Percentiles rank a stretch among this genome's conserved stretches.
phyloP scores from a whole-genome alignment of 495 filamentous ascomycete species.

The Xylaria curta region DNA sequence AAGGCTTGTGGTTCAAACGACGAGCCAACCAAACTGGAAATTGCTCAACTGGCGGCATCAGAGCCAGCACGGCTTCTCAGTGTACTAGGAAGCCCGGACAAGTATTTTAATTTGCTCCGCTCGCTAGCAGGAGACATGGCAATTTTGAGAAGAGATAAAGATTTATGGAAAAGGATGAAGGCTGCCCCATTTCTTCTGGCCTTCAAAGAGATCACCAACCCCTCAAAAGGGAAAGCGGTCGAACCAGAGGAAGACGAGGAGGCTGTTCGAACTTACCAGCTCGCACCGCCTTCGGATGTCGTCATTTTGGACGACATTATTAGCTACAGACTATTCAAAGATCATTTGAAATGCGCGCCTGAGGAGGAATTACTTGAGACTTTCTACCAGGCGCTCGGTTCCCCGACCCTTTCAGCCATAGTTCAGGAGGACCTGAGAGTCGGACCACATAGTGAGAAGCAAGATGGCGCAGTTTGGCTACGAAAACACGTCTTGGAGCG shows the following conservation, averaged over 20 bases:
- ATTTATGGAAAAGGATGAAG: conserved; percentile 76
- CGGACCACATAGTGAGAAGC: conserved; percentile 54
- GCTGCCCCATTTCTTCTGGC: conserved; percentile 79
- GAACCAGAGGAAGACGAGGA: conserved; percentile 71
- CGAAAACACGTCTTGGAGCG: conserved; percentile 84
- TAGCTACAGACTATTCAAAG: conserved; percentile 82
- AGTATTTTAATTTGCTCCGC: conserved; percentile 81
- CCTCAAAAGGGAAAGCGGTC: conserved; percentile 52
- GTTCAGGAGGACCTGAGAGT: conserved; percentile 67
- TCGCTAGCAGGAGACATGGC: conserved; percentile 73
- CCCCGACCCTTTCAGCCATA: conserved; percentile 60
- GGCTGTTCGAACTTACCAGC: conserved; percentile 75
- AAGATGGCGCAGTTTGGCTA: conserved; percentile 61
- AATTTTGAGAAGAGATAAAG: conserved; percentile 76
- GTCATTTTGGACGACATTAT: conserved; percentile 87
- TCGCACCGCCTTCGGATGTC: conserved; percentile 71
- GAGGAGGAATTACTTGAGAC: conserved; percentile 85
- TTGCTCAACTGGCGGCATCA: conserved; percentile 76
- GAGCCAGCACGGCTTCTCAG: conserved; percentile 82
- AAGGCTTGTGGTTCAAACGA: conserved; percentile 85
- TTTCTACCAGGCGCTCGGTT: conserved; percentile 76
- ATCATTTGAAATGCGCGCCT: conserved; percentile 79
- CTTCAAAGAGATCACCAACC: conserved; percentile 70
- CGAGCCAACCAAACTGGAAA: conserved; percentile 84
- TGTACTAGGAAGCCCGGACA: conserved; percentile 77